A percentile compares a stretch with the other conserved stretches of the same genome.
phyloP scores from a whole-genome alignment of 768 basidiomycete species.

The Cyclocybe cylindracea region DNA sequence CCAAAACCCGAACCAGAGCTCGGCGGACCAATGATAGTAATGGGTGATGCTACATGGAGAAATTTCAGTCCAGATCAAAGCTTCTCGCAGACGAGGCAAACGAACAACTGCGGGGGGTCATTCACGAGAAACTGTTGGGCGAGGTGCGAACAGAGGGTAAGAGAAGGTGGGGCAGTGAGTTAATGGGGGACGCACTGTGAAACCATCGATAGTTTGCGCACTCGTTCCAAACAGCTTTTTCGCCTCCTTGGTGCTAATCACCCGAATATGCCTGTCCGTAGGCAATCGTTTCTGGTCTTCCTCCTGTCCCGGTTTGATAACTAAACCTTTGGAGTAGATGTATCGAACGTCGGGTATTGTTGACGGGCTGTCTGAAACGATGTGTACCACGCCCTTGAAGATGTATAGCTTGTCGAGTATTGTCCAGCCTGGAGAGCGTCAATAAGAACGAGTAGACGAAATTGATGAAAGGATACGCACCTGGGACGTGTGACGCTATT shows the following conservation, averaged over 20 bases:
- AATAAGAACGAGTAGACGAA: neutral
- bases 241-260: conserved; percentile 73
- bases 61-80: neutral
- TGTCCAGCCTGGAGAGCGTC: conserved; percentile 71
- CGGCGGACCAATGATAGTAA: conserved; percentile 94
- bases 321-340: conserved; percentile 71
- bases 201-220: conserved; percentile 79
- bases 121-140: conserved; percentile 72
- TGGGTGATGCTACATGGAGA: conserved; percentile 66
- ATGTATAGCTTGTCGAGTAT: conserved; percentile 84
- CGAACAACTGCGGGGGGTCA: conserved; percentile 84
- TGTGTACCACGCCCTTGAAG: conserved; percentile 77
- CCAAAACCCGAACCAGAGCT: conserved; percentile 93
- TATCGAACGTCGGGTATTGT: conserved; percentile 62
- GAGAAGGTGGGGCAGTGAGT: neutral
- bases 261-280: conserved; percentile 73
- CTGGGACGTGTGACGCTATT: conserved; percentile 75
- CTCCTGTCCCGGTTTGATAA: conserved; percentile 57
- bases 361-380: conserved; percentile 75
- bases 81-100: conserved; percentile 7
- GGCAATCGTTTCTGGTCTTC: conserved; percentile 65
- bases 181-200: conserved; percentile 47
- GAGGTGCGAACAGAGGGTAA: neutral
- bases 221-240: conserved; percentile 57
- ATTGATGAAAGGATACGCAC: conserved; percentile 34